Percentiles rank a stretch among this genome's conserved stretches.
Evolutionary conservation across 192 early-diverging fungal genomes (phyloP).

Genomic region (Chytriomyces sp.): DNA sequence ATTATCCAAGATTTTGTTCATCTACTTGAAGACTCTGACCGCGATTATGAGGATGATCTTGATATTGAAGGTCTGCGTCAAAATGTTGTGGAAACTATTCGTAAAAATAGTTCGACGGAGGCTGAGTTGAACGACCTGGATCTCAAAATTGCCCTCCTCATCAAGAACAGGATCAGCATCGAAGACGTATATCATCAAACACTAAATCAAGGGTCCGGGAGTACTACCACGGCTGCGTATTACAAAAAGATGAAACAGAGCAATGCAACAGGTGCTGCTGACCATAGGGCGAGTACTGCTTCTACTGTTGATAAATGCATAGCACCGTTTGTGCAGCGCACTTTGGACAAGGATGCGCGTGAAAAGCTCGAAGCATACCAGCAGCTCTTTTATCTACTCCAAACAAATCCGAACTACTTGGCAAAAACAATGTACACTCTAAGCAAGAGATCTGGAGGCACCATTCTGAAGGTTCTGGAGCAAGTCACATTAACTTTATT

Average conservation of each 20-base stretch:
- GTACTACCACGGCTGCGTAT: slow-evolving; percentile 28
- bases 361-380: slow-evolving; percentile 80
- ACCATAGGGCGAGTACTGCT: background rate
- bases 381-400: slow-evolving; percentile 93
- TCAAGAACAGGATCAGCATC: slow-evolving; percentile 92
- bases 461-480: slow-evolving; percentile 81
- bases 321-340: slow-evolving; percentile 70
- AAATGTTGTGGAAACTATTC: slow-evolving; percentile 82
- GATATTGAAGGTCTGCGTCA: slow-evolving; percentile 84
- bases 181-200: slow-evolving; percentile 88
- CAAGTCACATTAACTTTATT: slow-evolving; percentile 88
- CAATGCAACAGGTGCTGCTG: background rate
- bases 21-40: slow-evolving; percentile 85
- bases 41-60: slow-evolving; percentile 93
- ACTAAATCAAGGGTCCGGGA: slow-evolving; percentile 9
- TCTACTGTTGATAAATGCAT: slow-evolving; percentile 32
- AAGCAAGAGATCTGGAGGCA: slow-evolving; percentile 75
- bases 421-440: slow-evolving; percentile 84
- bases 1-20: slow-evolving; percentile 85
- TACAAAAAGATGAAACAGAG: slow-evolving; percentile 48
- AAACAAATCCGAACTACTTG: slow-evolving; percentile 94
- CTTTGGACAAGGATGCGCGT: slow-evolving; percentile 85
- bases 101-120: slow-evolving; percentile 83
- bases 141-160: slow-evolving; percentile 93
- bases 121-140: slow-evolving; percentile 84